Evolutionary conservation across 73 alveolate genomes (phyloP).

Genomic region (Durusdinium trenchii): DNA sequence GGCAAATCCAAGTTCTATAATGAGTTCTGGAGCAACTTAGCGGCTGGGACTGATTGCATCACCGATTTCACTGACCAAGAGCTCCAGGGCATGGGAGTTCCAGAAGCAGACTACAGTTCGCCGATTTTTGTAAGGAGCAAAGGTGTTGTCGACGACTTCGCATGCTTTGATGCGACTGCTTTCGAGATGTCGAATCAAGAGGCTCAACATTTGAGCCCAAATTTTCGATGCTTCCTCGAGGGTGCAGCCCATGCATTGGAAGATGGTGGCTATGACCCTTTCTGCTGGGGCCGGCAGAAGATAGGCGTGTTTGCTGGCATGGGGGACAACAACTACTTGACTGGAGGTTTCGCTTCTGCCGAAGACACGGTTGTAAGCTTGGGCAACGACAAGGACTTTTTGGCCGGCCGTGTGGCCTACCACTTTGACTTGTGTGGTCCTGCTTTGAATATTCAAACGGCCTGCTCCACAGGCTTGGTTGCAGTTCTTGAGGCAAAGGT

Average conservation of each 20-base stretch:
- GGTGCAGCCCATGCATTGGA: not conserved
- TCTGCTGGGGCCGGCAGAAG: not conserved
- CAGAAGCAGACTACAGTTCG: not conserved
- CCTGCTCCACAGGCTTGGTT: slow-evolving; percentile 45
- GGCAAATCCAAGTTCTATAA: not conserved
- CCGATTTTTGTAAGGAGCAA: not conserved
- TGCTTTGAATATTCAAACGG: not conserved
- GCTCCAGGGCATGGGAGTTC: not conserved
- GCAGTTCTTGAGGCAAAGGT: not conserved
- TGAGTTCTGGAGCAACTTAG: not conserved
- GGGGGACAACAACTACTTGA: slow-evolving; percentile 9
- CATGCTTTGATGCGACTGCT: not conserved
- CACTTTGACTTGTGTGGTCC: not conserved
- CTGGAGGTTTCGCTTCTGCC: not conserved
- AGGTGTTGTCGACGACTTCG: slow-evolving; percentile 3
- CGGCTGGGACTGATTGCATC: not conserved
- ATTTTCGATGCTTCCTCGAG: slow-evolving; percentile 5
- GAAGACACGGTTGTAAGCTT: not conserved
- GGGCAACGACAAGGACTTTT: slow-evolving; percentile 33
- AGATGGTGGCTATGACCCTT: not conserved
- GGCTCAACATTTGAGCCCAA: slow-evolving; percentile 19
- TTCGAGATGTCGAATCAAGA: not conserved
- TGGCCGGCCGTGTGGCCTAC: slow-evolving; percentile 33
- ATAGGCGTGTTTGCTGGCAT: slow-evolving; percentile 19
- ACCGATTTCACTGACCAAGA: not conserved